Evolutionary conservation across 2,329 filamentous ascomycete genomes (phyloP), one percentile per base, ranked within the genome.

Genomic region (Diplodia seriata): DNA sequence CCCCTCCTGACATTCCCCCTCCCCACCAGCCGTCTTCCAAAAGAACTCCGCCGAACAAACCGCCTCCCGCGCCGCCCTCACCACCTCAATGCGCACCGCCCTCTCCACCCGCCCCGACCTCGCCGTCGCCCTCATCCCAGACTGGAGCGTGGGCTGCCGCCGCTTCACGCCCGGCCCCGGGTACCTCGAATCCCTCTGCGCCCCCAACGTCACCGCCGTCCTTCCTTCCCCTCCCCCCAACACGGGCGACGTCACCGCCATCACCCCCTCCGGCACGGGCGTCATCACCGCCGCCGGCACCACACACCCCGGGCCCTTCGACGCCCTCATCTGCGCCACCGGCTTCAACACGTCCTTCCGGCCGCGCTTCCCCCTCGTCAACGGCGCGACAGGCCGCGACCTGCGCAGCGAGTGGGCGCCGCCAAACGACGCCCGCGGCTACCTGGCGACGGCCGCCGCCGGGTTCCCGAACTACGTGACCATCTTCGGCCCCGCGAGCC

Each of bases 391-490:
- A 4, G 80, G 79, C 5, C 68, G 75, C 40, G 79, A 81, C 54
- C 76, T 86, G 6, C 77, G 81, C 40, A 80, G 83, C 65, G 76
- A 79, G 26, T 85, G 82, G 83, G 76, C 12, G 68, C 72, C 2
- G 15, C 1, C 6, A 2, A 8, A n/a, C 20, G 75, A 77, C 18
- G 74, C 80, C 15, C 76, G 78, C 36, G 78, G 77, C 5, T 86
- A 86, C 73, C 72, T 85, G 4, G 82, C 82, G 6, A 71, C 84
- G 11, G 79, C 80, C 0, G 81, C 80, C 6, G 77, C 81, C 0
- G 77, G 80, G 0, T 82, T 81, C 70, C 81, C 81, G 5, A 84
- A 83, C 71, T 77, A 81, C 68, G 82, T 82, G 67, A 76, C 74
- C 23, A 80, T 80, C 71, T 80, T 78, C 68, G 82, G 81, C 23